Conservation (phyloP, 768 basidiomycete genomes). For the Lactarius indigo region DNA sequence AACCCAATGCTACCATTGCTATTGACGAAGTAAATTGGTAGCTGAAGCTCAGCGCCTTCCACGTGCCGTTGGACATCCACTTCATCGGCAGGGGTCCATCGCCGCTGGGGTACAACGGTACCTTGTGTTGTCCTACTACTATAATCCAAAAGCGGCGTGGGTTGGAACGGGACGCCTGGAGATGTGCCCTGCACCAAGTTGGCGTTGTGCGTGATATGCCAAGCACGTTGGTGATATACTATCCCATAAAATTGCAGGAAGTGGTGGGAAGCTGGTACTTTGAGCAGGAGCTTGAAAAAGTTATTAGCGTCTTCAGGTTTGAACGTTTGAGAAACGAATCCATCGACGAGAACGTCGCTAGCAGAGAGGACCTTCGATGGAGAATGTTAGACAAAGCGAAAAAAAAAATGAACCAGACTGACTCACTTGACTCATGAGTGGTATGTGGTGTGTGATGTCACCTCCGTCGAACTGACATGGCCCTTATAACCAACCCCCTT, state of each 20-base stretch:
- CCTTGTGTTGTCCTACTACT: not conserved
- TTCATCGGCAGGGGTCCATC: slow-evolving; percentile 13
- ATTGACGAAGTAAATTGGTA: slow-evolving; percentile 11
- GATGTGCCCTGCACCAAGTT: not conserved
- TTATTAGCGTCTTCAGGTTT: not conserved
- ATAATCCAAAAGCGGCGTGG: not conserved
- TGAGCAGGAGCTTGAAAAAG: slow-evolving; percentile 7
- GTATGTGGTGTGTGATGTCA: no score
- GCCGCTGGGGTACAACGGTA: slow-evolving; percentile 8
- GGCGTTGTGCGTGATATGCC: not conserved
- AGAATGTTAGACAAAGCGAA: no score
- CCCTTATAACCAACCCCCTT: not conserved
- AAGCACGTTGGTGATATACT: not conserved
- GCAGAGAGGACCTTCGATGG: no score
- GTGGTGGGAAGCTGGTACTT: not conserved
- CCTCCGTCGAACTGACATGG: no score
- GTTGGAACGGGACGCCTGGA: not conserved
- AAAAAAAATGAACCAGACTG: no score
- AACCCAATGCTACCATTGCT: not conserved
- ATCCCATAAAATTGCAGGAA: not conserved
- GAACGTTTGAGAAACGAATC: slow-evolving; percentile 2
- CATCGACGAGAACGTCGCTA: slow-evolving; percentile 8
- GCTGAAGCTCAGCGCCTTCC: not conserved
- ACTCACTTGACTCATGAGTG: no score
- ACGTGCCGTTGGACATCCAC: slow-evolving; percentile 15